phyloP scores from a whole-genome alignment of 495 filamentous ascomycete species.

The Penicillium coprophilum region DNA sequence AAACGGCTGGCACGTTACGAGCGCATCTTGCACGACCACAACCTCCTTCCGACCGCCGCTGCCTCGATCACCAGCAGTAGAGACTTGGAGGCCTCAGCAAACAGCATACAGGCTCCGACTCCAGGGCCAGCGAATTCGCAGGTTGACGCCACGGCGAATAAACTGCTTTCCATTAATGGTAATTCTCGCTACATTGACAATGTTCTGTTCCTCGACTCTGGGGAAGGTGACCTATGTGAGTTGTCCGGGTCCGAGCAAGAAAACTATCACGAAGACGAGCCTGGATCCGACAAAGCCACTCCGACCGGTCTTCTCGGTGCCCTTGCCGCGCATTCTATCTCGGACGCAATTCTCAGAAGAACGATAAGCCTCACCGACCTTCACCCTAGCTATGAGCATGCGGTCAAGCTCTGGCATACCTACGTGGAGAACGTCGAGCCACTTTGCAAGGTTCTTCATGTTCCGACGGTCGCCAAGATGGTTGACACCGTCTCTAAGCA shows the following conservation, averaged over 20 bases:
- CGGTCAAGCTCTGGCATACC: constrained; percentile 54
- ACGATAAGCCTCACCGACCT: background rate
- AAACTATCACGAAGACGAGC: background rate
- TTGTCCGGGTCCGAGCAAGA: background rate
- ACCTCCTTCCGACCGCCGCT: background rate
- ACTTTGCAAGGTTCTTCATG: constrained; percentile 64
- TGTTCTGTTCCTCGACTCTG: background rate
- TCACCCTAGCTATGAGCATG: background rate
- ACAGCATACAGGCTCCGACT: background rate
- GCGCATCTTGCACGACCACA: constrained; percentile 1
- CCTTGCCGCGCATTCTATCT: background rate
- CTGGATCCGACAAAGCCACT: background rate
- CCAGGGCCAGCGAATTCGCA: background rate
- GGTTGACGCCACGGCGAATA: background rate
- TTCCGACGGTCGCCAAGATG: constrained; percentile 48
- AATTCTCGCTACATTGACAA: background rate
- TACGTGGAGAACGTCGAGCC: constrained; percentile 63
- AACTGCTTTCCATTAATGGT: background rate
- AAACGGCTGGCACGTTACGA: background rate
- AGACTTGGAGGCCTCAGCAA: background rate
- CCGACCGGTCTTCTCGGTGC: background rate
- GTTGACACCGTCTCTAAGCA: constrained; percentile 34
- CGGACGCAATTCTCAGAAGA: background rate
- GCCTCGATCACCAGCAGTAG: background rate
- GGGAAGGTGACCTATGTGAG: background rate